These are phyloP conservation scores for Neohortaea acidophila DNA, from an alignment of 495 filamentous ascomycete genomes.

Conservation along the genomic window DNA sequence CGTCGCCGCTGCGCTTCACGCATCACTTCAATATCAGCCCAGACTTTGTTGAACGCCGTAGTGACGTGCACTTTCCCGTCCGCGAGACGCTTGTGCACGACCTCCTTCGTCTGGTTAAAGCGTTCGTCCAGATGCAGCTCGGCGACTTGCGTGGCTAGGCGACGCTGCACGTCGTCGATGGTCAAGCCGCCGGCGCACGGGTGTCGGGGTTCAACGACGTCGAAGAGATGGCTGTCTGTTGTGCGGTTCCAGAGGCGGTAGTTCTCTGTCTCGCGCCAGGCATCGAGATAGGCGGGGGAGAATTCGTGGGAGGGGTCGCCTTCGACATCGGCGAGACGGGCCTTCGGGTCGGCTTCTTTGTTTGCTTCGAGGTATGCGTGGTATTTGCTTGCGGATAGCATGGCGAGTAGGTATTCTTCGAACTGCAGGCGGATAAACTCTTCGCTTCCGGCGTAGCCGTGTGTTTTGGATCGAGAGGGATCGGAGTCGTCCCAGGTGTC, in stretches of 20 bases:
- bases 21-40: conserved; percentile 75
- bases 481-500: conserved; percentile 94
- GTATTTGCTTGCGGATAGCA: conserved; percentile 81
- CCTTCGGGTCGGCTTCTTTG: conserved; percentile 37
- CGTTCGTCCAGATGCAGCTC: conserved; percentile 81
- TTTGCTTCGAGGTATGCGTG: conserved; percentile 57
- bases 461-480: conserved; percentile 73
- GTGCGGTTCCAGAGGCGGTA: conserved; percentile 65
- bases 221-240: conserved; percentile 79
- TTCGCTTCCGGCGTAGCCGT: conserved; percentile 91
- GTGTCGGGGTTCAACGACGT: conserved; percentile 82
- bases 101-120: conserved; percentile 61
- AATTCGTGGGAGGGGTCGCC: conserved; percentile 80
- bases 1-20: conserved; percentile 64
- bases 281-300: conserved; percentile 55
- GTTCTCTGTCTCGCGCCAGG: conserved; percentile 76
- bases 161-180: conserved; percentile 85
- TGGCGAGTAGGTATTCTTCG: conserved; percentile 85
- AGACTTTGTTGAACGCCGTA: conserved; percentile 68
- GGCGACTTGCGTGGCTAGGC: conserved; percentile 56
- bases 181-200: conserved; percentile 88
- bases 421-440: conserved; percentile 97
- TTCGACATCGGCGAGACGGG: conserved; percentile 51
- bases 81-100: conserved; percentile 61
- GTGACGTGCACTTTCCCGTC: conserved; percentile 73